Conservation (phyloP, 192 early-diverging fungal species). For the Jimgerdemannia lactiflua region DNA sequence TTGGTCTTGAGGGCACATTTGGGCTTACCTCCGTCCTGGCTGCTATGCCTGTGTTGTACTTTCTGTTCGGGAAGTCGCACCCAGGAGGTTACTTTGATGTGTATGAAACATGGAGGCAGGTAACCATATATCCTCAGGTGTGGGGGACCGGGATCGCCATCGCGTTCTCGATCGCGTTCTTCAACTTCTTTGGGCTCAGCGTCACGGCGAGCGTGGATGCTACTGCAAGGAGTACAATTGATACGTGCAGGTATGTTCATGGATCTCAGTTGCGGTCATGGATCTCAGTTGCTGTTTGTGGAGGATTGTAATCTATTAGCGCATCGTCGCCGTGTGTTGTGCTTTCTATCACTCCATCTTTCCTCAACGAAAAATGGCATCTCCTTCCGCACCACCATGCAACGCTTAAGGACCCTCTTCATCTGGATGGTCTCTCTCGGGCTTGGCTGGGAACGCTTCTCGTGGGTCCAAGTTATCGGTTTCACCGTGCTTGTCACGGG, state of each 20-base stretch:
- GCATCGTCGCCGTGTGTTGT: neutral
- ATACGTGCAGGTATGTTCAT: slow-evolving; percentile 72
- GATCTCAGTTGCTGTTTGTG: no score
- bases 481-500: slow-evolving; percentile 70
- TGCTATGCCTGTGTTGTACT: slow-evolving; percentile 75
- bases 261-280: neutral
- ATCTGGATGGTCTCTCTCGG: slow-evolving; percentile 90
- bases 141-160: slow-evolving; percentile 78
- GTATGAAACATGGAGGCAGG: slow-evolving; percentile 66
- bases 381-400: slow-evolving; percentile 2
- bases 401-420: slow-evolving; percentile 66
- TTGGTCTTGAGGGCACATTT: slow-evolving; percentile 92
- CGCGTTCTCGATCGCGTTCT: slow-evolving; percentile 89
- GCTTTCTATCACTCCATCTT: slow-evolving; percentile 4
- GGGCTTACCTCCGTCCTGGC: slow-evolving; percentile 70
- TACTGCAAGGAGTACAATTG: slow-evolving; percentile 92
- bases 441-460: slow-evolving; percentile 96
- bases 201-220: slow-evolving; percentile 86
- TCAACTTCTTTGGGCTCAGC: slow-evolving; percentile 94
- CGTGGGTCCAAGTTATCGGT: slow-evolving; percentile 90
- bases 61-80: slow-evolving; percentile 58
- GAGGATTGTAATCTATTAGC: no score
- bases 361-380: slow-evolving; percentile 1
- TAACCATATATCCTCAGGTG: slow-evolving; percentile 55
- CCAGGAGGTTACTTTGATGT: slow-evolving; percentile 87